Conservation (phyloP, 78 protist species). For the slime mould (Dictyostelium discoideum) region DNA sequence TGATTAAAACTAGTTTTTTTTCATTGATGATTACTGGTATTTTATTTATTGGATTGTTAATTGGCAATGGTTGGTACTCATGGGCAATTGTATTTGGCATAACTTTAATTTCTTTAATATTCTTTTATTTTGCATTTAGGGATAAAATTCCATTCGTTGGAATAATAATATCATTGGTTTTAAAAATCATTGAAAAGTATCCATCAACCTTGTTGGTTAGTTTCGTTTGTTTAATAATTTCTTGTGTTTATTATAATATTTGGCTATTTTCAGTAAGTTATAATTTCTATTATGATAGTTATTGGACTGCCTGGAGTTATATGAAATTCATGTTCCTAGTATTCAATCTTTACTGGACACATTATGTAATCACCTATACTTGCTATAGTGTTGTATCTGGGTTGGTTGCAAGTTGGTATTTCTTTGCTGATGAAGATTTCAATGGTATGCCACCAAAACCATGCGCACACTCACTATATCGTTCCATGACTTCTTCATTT, state of each 20-base stretch:
- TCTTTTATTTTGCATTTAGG: constrained; percentile 10
- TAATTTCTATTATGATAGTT: background rate
- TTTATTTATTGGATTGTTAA: background rate
- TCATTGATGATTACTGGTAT: background rate
- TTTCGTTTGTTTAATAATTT: constrained; percentile 16
- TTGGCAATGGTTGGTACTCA: background rate
- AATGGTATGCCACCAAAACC: constrained; percentile 36
- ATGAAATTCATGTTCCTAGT: background rate
- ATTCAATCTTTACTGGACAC: background rate
- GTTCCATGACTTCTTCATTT: constrained; percentile 80
- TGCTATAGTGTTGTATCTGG: constrained; percentile 85
- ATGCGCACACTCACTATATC: constrained; percentile 44
- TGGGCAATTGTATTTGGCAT: background rate
- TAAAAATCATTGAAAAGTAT: constrained; percentile 15
- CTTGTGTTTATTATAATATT: constrained; percentile 13
- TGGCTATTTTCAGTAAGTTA: background rate
- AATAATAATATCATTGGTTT: constrained; percentile 5
- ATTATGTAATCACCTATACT: constrained; percentile 80
- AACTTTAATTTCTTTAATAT: background rate
- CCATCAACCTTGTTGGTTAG: background rate
- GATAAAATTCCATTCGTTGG: constrained; percentile 62
- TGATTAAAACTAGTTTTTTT: background rate
- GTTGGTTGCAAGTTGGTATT: constrained; percentile 88
- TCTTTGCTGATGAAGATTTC: constrained; percentile 31
- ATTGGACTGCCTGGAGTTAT: background rate